These are phyloP conservation scores for Leccinum subspadiceum DNA, from an alignment of 1,284 basidiomycete species.

Conservation along the genomic window DNA sequence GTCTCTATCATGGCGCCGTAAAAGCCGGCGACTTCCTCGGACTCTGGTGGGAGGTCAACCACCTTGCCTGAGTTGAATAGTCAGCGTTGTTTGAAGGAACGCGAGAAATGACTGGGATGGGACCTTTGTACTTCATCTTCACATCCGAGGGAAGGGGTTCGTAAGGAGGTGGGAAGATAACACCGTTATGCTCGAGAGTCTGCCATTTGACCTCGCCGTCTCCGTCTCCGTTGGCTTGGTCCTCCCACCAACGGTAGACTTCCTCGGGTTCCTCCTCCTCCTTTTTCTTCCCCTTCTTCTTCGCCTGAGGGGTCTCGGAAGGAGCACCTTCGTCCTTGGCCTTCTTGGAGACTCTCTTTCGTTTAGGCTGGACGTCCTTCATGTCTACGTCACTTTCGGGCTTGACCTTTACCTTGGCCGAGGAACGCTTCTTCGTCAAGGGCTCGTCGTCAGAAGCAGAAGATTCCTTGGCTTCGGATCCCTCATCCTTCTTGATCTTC, in stretches of 20 bases:
- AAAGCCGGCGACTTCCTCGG: constrained; percentile 98
- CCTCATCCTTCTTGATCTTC: constrained; percentile 64
- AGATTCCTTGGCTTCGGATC: constrained; percentile 33
- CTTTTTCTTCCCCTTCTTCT: constrained; percentile 49
- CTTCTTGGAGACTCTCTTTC: constrained; percentile 46
- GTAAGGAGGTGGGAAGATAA: constrained; percentile 95
- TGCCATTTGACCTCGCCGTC: constrained; percentile 89
- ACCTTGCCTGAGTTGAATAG: constrained; percentile 57
- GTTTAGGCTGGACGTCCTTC: constrained; percentile 42
- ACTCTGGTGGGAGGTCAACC: constrained; percentile 78
- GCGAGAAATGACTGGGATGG: constrained; percentile 16
- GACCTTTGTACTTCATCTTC: constrained; percentile 97
- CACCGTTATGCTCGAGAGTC: constrained; percentile 90
- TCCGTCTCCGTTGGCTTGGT: constrained; percentile 68
- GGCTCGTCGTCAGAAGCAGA: constrained; percentile 44
- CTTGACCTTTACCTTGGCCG: constrained; percentile 54
- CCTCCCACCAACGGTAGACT: constrained; percentile 84
- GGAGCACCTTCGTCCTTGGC: constrained; percentile 31
- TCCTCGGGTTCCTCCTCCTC: constrained; percentile 69
- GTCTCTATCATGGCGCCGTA: constrained; percentile 93
- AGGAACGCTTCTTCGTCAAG: constrained; percentile 42
- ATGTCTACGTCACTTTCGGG: constrained; percentile 51
- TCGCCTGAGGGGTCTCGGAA: constrained; percentile 31
- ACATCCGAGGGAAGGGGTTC: constrained; percentile 80
- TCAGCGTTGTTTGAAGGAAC: constrained; percentile 11